A percentile compares a stretch with the other conserved stretches of the same genome.
Evolutionary conservation across 1,284 basidiomycete species (phyloP).

Genomic region (Boletus holoroseus): DNA sequence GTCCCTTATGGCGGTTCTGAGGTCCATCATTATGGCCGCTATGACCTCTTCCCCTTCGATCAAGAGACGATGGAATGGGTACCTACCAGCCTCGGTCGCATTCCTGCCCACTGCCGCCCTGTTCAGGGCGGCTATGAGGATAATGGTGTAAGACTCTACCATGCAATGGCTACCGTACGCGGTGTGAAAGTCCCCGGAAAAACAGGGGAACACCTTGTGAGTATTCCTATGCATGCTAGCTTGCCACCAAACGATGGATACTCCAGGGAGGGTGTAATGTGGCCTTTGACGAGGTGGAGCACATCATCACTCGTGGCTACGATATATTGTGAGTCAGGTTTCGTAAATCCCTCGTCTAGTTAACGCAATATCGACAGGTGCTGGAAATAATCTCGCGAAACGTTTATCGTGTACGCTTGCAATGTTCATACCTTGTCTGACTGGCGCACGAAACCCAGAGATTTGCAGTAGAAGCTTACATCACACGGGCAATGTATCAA

Average conservation of each 20-base stretch:
- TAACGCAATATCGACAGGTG: conserved; percentile 14
- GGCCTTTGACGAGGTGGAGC: conserved; percentile 41
- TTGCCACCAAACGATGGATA: conserved; percentile 21
- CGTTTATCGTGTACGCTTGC: background rate
- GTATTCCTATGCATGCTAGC: conserved; percentile 23
- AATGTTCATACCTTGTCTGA: background rate
- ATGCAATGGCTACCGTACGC: conserved; percentile 46
- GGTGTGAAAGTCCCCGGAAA: conserved; percentile 65
- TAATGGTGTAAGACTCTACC: conserved; percentile 44
- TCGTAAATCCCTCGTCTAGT: background rate
- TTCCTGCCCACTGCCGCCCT: conserved; percentile 50
- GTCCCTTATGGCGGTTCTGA: conserved; percentile 64
- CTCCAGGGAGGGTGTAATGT: conserved; percentile 41
- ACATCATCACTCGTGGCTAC: conserved; percentile 44
- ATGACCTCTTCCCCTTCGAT: conserved; percentile 65
- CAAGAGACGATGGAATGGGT: conserved; percentile 67
- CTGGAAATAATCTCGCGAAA: conserved; percentile 20
- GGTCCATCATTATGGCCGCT: conserved; percentile 54
- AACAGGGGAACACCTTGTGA: conserved; percentile 61
- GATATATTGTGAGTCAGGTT: conserved; percentile 49
- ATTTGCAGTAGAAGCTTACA: conserved; percentile 12
- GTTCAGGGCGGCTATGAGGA: conserved; percentile 52
- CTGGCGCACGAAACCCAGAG: background rate
- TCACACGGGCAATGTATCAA: conserved; percentile 1
- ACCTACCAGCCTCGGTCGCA: conserved; percentile 48